These are phyloP conservation scores for Citrus reticulata DNA, from an alignment of 345 rosid species.

Conservation along the genomic window DNA sequence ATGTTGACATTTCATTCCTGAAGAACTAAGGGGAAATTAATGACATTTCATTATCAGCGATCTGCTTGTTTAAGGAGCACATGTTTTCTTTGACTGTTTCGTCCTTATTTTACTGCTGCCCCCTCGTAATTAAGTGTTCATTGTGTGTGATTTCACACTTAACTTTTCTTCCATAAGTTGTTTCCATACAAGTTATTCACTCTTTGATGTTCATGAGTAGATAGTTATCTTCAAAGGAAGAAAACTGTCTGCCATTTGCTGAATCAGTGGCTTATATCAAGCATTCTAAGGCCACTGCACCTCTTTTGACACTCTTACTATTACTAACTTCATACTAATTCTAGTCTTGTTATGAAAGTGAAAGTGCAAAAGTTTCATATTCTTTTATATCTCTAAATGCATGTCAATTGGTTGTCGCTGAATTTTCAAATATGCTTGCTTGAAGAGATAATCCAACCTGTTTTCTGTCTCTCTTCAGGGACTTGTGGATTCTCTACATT, in stretches of 20 bases:
- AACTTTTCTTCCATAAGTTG: not conserved
- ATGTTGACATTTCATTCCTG: not conserved
- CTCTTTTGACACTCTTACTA: not conserved
- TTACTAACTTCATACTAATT: not conserved
- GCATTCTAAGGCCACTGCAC: not conserved
- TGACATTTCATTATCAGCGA: not conserved
- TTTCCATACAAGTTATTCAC: not conserved
- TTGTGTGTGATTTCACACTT: not conserved
- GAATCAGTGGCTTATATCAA: not conserved
- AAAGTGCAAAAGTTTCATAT: not conserved
- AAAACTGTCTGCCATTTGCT: not conserved
- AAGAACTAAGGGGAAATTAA: not conserved
- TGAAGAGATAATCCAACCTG: not conserved
- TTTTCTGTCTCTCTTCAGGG: slow-evolving; percentile 38
- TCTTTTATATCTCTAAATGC: not conserved
- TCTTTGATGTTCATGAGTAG: not conserved
- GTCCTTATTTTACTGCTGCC: not conserved
- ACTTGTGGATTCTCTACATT: slow-evolving; percentile 57
- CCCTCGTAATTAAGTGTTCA: not conserved
- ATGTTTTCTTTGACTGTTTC: not conserved
- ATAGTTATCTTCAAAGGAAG: not conserved
- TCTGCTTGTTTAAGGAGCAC: not conserved
- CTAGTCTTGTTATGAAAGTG: not conserved
- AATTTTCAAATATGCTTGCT: not conserved
- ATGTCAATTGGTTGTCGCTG: not conserved